Evolutionary conservation across 192 early-diverging fungal species (phyloP).

Genomic region (Pilobolus umbonatus): DNA sequence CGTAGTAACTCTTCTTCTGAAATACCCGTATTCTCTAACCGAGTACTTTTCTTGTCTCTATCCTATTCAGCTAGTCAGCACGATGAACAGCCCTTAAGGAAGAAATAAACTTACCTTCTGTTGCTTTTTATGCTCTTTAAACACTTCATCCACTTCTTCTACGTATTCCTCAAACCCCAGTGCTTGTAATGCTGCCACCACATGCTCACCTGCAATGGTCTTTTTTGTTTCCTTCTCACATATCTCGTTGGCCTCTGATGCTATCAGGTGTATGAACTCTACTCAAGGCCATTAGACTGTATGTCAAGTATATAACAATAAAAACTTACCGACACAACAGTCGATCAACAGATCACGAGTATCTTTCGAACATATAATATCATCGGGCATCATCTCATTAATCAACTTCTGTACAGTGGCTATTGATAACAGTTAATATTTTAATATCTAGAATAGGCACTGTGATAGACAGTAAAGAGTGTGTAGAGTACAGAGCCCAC

Average conservation of each 20-base stretch:
- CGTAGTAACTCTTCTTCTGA: slow-evolving; percentile 79
- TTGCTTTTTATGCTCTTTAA: slow-evolving; percentile 83
- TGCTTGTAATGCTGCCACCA: slow-evolving; percentile 80
- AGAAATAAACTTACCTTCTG: slow-evolving; percentile 75
- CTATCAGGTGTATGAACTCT: slow-evolving; percentile 96
- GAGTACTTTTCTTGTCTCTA: slow-evolving; percentile 71
- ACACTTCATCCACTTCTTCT: slow-evolving; percentile 79
- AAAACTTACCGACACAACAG: slow-evolving; percentile 83
- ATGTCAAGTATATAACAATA: neutral
- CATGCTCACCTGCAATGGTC: slow-evolving; percentile 97
- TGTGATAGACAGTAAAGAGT: neutral
- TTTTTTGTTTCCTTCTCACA: slow-evolving; percentile 96
- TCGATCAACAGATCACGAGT: slow-evolving; percentile 92
- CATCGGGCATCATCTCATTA: slow-evolving; percentile 90
- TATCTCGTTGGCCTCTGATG: slow-evolving; percentile 91
- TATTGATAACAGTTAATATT: slow-evolving; percentile 15
- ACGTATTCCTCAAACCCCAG: slow-evolving; percentile 94
- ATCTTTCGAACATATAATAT: slow-evolving; percentile 92
- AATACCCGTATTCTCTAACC: slow-evolving; percentile 75
- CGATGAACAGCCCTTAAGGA: too few species aligned
- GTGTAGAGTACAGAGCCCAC: too few species aligned
- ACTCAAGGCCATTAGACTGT: neutral
- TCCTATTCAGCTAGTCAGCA: too few species aligned
- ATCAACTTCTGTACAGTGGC: slow-evolving; percentile 95
- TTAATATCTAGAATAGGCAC: neutral